These are phyloP conservation scores for Erucastrum elatum DNA, from an alignment of 345 rosid genomes.

Conservation along the genomic window DNA sequence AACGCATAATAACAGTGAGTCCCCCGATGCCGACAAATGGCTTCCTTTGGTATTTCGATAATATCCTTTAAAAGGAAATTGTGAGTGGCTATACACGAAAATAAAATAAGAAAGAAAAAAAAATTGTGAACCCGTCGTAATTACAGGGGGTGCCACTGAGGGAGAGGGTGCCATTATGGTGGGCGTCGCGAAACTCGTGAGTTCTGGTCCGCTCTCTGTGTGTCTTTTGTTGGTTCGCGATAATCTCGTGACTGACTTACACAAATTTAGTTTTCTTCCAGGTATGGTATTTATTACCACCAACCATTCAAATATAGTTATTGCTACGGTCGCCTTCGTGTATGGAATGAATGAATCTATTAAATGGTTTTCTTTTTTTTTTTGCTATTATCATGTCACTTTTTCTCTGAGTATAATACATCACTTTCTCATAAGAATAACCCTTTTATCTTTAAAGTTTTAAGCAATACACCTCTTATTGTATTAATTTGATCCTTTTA, in stretches of 20 bases:
- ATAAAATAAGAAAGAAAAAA: neutral
- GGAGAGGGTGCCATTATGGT: constrained; percentile 16
- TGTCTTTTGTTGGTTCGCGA: constrained; percentile 21
- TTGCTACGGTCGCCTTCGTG: neutral
- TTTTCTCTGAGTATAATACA: too few species aligned
- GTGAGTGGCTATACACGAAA: too few species aligned
- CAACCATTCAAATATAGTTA: neutral
- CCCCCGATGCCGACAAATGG: too few species aligned
- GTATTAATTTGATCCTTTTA: neutral
- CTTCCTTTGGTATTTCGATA: too few species aligned
- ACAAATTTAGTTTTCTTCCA: neutral
- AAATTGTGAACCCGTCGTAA: neutral
- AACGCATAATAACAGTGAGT: too few species aligned
- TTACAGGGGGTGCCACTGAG: constrained; percentile 7
- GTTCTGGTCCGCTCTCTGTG: constrained; percentile 4
- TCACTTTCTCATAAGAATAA: neutral
- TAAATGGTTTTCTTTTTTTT: neutral
- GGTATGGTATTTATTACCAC: constrained; percentile 6
- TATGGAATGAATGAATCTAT: neutral
- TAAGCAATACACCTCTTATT: neutral
- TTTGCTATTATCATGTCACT: neutral
- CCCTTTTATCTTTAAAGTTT: neutral
- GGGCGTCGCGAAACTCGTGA: constrained; percentile 36
- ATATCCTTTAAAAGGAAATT: too few species aligned
- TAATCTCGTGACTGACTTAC: constrained; percentile 29